Evolutionary conservation across 176 grass and related monocot genomes (phyloP).

Genomic region (Alloteropsis semialata): DNA sequence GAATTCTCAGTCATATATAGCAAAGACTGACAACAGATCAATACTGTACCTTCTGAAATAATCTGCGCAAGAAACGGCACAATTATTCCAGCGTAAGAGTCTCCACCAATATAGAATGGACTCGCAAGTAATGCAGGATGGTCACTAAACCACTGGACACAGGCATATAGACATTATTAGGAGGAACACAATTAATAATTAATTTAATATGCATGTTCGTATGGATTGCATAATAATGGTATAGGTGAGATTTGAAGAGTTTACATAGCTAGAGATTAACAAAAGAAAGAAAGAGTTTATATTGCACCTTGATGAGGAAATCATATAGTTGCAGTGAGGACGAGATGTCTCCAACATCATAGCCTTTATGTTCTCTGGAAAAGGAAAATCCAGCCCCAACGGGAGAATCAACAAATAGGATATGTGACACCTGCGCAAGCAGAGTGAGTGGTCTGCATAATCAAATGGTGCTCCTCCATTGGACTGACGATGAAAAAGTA

Average conservation of each 20-base stretch:
- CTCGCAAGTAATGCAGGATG: background rate
- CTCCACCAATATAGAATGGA: constrained; percentile 16
- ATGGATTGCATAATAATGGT: background rate
- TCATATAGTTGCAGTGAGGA: background rate
- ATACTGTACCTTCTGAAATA: constrained; percentile 18
- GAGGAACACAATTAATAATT: background rate
- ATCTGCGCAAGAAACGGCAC: background rate
- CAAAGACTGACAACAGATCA: background rate
- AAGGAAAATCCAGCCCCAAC: constrained; percentile 16
- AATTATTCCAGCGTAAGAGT: background rate
- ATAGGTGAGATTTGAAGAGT: too few species aligned
- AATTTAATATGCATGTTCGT: too few species aligned
- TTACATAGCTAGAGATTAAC: too few species aligned
- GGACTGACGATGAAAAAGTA: background rate
- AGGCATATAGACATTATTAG: background rate
- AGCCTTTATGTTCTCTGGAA: background rate
- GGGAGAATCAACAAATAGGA: constrained; percentile 10
- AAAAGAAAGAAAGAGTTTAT: too few species aligned
- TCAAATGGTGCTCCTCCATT: background rate
- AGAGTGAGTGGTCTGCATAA: background rate
- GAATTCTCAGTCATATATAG: background rate
- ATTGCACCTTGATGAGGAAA: background rate
- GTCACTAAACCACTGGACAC: constrained; percentile 5
- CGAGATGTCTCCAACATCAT: background rate
- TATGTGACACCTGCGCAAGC: background rate